Conservation (phyloP, 192 early-diverging fungal genomes). For the Backusella sp. region DNA sequence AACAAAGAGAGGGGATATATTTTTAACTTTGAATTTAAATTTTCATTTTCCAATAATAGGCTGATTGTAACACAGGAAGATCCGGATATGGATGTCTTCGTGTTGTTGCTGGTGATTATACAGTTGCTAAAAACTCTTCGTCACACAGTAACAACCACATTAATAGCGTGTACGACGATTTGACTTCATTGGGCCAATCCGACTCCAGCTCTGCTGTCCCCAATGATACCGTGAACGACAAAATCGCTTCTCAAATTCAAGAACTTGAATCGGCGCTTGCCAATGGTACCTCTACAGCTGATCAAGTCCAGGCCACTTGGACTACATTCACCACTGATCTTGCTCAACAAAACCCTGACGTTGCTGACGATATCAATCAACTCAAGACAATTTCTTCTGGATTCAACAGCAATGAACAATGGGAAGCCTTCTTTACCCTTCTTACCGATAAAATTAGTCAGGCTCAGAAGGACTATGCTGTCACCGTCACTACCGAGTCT, state of each 20-base stretch:
- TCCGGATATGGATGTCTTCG: slow-evolving; percentile 41
- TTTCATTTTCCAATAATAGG: slow-evolving; percentile 8
- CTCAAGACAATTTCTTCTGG: not conserved
- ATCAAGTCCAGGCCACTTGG: slow-evolving; percentile 23
- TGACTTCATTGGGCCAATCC: not conserved
- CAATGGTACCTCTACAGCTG: not conserved
- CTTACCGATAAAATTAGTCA: slow-evolving; percentile 3
- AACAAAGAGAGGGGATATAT: not conserved
- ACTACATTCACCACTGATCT: slow-evolving; percentile 3
- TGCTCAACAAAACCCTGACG: slow-evolving; percentile 13
- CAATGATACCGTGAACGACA: slow-evolving; percentile 9
- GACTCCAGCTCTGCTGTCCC: not conserved
- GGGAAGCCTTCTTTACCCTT: not conserved
- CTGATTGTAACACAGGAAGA: slow-evolving; percentile 31
- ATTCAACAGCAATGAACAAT: slow-evolving; percentile 4
- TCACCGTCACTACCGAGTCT: not conserved
- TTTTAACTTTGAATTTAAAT: not conserved
- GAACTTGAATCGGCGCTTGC: not conserved
- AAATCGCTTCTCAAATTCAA: slow-evolving; percentile 3
- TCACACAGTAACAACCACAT: slow-evolving; percentile 11
- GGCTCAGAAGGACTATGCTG: not conserved
- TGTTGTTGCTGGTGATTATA: slow-evolving; percentile 45
- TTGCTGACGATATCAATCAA: not conserved
- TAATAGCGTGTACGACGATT: slow-evolving; percentile 12
- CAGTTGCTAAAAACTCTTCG: not conserved